Evolutionary conservation across 768 basidiomycete genomes (phyloP).

Genomic region (Amanita rubescens): DNA sequence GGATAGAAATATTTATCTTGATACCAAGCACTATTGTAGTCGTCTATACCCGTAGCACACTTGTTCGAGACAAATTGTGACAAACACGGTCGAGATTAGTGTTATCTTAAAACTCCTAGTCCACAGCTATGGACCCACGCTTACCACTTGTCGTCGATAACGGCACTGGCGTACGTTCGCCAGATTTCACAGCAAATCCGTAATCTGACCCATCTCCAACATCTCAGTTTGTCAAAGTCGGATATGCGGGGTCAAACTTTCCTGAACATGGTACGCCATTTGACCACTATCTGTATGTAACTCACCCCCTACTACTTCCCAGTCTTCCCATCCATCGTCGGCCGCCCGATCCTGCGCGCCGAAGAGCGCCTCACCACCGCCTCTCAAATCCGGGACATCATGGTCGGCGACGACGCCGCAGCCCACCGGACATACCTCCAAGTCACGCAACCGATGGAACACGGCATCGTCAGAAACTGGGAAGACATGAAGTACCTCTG

Average conservation of each 20-base stretch:
- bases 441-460: slow-evolving; percentile 97
- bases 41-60: too few relatives aligned
- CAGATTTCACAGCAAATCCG: background rate
- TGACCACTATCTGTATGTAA: background rate
- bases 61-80: too few relatives aligned
- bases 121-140: slow-evolving; percentile 36
- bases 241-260: slow-evolving; percentile 90
- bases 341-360: slow-evolving; percentile 95
- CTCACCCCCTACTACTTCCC: slow-evolving; percentile 1
- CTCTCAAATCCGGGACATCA: slow-evolving; percentile 85
- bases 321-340: slow-evolving; percentile 97
- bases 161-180: slow-evolving; percentile 69
- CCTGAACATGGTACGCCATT: slow-evolving; percentile 73
- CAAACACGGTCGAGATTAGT: too few relatives aligned
- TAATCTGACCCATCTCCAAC: background rate
- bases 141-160: slow-evolving; percentile 77
- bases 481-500: slow-evolving; percentile 98
- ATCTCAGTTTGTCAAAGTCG: slow-evolving; percentile 80
- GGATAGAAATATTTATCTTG: too few relatives aligned
- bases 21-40: too few relatives aligned
- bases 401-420: slow-evolving; percentile 97
- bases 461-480: slow-evolving; percentile 98
- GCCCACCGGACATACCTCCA: slow-evolving; percentile 93
- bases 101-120: too few relatives aligned
- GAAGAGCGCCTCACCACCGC: slow-evolving; percentile 88